These are phyloP conservation scores for Nicotiana attenuata DNA, from an alignment of 257 asterid genomes.

Conservation along the genomic window DNA sequence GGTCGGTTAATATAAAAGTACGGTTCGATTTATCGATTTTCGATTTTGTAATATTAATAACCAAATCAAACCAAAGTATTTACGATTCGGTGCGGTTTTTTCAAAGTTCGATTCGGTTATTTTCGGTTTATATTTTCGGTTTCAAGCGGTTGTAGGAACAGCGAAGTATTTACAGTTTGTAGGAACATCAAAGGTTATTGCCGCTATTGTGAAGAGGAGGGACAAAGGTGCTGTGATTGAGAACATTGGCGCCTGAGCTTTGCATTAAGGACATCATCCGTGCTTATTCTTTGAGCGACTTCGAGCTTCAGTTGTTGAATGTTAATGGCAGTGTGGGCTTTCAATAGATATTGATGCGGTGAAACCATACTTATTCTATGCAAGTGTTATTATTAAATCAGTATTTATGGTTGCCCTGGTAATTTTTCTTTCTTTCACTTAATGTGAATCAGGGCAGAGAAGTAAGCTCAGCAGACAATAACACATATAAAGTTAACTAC, in stretches of 20 bases:
- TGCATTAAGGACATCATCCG: neutral
- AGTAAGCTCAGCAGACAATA: neutral
- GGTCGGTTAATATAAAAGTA: too few relatives aligned
- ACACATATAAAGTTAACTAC: too few relatives aligned
- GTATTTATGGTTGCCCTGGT: neutral
- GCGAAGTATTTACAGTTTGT: too few relatives aligned
- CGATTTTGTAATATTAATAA: too few relatives aligned
- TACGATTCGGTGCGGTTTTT: too few relatives aligned
- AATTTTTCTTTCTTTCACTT: neutral
- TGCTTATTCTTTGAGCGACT: neutral
- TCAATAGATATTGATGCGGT: neutral
- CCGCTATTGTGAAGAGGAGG: too few relatives aligned
- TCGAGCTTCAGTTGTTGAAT: neutral
- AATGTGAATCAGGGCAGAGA: neutral
- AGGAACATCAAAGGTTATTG: too few relatives aligned
- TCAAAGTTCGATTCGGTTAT: too few relatives aligned
- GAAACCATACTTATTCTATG: neutral
- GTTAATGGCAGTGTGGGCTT: neutral
- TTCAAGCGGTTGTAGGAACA: too few relatives aligned
- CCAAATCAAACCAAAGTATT: too few relatives aligned
- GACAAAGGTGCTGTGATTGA: slow-evolving; percentile 67
- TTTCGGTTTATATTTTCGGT: too few relatives aligned
- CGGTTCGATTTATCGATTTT: too few relatives aligned
- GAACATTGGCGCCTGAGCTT: slow-evolving; percentile 54
- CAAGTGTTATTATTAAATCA: neutral